Evolutionary conservation across 2,329 filamentous ascomycete genomes (phyloP), one percentile per base, ranked within the genome.

Genomic region (Sordariomycetes sp.): DNA sequence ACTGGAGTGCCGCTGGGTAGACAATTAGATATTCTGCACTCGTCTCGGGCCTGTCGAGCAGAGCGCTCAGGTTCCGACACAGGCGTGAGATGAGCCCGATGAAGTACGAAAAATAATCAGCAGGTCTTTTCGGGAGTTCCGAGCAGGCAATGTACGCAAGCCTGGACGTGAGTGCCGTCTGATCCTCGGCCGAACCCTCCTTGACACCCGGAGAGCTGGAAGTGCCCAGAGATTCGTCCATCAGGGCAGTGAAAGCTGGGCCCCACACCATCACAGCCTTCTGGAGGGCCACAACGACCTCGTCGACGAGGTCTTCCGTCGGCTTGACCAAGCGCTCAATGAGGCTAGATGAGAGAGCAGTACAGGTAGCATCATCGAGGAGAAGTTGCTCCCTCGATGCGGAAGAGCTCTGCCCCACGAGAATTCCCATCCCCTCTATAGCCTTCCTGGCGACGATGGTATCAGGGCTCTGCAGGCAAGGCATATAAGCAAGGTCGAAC

Each of bases 61-160:
- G 25, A 15, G 35, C 17, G 35, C 58, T 35, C n/a, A 61, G 55
- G 15, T 54, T 50, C 13, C 20, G 24, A 2, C 56, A 15, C n/a
- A 61, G 53, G 13, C 55, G 54, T 13, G 56, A 53, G 13, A 70
- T 62, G 20, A 76, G 67, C 6, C 67, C 69, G 12, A 76, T 58
- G 57, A 75, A 75, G 59, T 77, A 71, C 15, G 64, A 59, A n/a
- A 76, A 51, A 6, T 64, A 1, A 66, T 65, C 6, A 64, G 61
- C 1, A 62, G 61, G 3, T 62, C 59, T 2, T 58, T 61, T 57
- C 1, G 70, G 69, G 0, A 72, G 59, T 48, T 71, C 67, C 1
- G 76, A 78, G 63, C 76, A 79, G 32, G 76, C 75, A 53, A 81
- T 68, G 57, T 73, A 76, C 2, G 75, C 74, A 2, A 82, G 61